Conservation (phyloP, 768 basidiomycete species). For the Rhodotorula taiwanensis region DNA sequence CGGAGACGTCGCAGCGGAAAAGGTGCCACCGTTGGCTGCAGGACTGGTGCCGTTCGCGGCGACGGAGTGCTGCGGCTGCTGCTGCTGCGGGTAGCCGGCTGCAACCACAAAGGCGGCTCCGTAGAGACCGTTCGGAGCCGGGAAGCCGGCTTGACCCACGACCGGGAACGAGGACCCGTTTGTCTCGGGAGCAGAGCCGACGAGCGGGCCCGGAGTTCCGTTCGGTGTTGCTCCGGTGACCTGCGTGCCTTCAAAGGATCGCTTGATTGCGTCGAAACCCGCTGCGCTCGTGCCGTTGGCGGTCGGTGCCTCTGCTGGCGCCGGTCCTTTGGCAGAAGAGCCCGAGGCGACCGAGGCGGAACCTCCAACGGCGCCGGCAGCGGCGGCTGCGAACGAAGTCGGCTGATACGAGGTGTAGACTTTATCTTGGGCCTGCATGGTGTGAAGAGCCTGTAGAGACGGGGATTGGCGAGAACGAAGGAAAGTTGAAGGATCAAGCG, state of each 20-base stretch:
- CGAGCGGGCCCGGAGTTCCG: too few relatives aligned
- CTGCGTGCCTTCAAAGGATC: slow-evolving; percentile 21
- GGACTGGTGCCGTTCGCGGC: neutral
- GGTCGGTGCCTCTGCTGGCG: neutral
- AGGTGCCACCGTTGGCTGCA: neutral
- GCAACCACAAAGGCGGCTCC: neutral
- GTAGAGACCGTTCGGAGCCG: neutral
- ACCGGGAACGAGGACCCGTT: neutral
- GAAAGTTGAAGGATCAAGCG: neutral
- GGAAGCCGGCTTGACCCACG: neutral
- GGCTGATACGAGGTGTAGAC: slow-evolving; percentile 7
- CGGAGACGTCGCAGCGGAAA: slow-evolving; percentile 14
- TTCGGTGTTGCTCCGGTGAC: too few relatives aligned
- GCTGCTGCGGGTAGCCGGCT: slow-evolving; percentile 2
- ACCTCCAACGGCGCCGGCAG: neutral
- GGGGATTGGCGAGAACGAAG: neutral
- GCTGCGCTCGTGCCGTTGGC: neutral
- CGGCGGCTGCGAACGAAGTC: neutral
- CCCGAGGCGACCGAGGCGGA: neutral
- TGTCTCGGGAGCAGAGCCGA: too few relatives aligned
- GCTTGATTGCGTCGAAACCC: slow-evolving; percentile 34
- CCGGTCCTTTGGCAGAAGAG: neutral
- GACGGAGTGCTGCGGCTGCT: neutral
- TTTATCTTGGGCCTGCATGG: slow-evolving; percentile 5
- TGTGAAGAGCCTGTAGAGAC: neutral